phyloP scores from a whole-genome alignment of 371 early-diverging fungal genomes.

The Apophysomyces elegans region DNA sequence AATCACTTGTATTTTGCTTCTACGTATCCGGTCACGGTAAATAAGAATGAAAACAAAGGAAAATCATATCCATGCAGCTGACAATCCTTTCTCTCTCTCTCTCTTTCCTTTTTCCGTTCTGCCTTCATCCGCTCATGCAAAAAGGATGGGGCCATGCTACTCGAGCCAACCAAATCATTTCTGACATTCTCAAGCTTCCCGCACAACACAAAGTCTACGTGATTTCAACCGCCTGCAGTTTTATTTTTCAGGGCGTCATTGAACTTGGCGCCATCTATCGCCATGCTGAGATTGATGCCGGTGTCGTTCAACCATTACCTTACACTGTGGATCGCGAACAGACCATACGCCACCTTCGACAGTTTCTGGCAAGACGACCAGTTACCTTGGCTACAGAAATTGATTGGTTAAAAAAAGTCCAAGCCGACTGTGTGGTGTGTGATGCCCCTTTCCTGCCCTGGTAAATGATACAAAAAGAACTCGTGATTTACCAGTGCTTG shows the following conservation, averaged over 20 bases:
- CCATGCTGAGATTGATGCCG: slow-evolving; percentile 69
- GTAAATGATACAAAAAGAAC: slow-evolving; percentile 31
- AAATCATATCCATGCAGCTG: no score
- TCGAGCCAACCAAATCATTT: slow-evolving; percentile 63
- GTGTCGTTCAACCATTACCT: slow-evolving; percentile 74
- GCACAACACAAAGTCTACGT: slow-evolving; percentile 67
- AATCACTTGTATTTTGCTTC: slow-evolving; percentile 60
- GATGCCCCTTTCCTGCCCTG: slow-evolving; percentile 77
- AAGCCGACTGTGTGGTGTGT: slow-evolving; percentile 67
- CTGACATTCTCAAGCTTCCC: slow-evolving; percentile 58
- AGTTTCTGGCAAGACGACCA: slow-evolving; percentile 52
- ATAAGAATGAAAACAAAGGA: neutral
- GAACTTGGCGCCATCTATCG: slow-evolving; percentile 60
- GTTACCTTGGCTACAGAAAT: slow-evolving; percentile 54
- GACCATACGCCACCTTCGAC: slow-evolving; percentile 53
- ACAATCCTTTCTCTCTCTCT: neutral
- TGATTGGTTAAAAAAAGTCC: slow-evolving; percentile 57
- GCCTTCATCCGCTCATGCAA: neutral
- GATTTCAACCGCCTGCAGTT: slow-evolving; percentile 66
- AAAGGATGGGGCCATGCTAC: slow-evolving; percentile 77
- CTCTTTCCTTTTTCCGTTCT: neutral
- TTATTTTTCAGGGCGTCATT: slow-evolving; percentile 69
- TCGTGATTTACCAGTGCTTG: neutral
- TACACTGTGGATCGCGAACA: slow-evolving; percentile 69
- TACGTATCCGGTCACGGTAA: slow-evolving; percentile 77